Base-by-base conservation (phyloP, 306 rosid species). In the Lupinus albus region DNA sequence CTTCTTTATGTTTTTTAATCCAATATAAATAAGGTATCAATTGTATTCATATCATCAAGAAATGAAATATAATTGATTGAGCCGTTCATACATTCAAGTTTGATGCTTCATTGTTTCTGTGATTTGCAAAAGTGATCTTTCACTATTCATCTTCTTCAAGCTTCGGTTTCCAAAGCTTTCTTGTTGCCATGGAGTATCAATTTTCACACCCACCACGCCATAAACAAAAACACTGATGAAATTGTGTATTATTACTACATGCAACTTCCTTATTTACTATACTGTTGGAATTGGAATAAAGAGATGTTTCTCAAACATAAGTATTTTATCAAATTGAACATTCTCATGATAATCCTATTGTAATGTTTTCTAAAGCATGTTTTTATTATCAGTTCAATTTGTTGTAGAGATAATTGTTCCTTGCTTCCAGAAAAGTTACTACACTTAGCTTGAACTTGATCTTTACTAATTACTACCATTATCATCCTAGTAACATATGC, bases 171-270 rank as follows among this genome's bases (percentile, higher is more conserved):
- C n/a, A n/a, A n/a, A n/a, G n/a, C n/a, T n/a, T n/a, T n/a, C n/a
- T n/a, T n/a, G n/a, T n/a, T n/a, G n/a, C n/a, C n/a, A n/a, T n/a
- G n/a, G n/a, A n/a, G n/a, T n/a, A n/a, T n/a, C n/a, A n/a, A n/a
- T n/a, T n/a, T n/a, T n/a, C n/a, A n/a, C 66, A 1, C 60, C 71
- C 0, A 41, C 30, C 45, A 41, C 42, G 55, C 11, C 52, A 41
- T 79, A 30, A 57, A 74, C 59, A 30, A 20, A 55, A 25, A 49
- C 21, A 69, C 38, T 46, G 60, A 30, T 60, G 32, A 61, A 61
- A 61, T 11, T 0, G 16, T 7, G 35, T 25, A 15, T 9, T 38
- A n/a, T n/a, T n/a, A 15, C 65, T 60, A 15, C 61, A 30, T 16
- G 52, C 2, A 16, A 41, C 51, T 25, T 7, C 32, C 56, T 44